Evolutionary conservation across 1,139 yeast genomes (phyloP), one percentile per base, ranked within the genome.

Genomic region (Diutina scorzettiae): DNA sequence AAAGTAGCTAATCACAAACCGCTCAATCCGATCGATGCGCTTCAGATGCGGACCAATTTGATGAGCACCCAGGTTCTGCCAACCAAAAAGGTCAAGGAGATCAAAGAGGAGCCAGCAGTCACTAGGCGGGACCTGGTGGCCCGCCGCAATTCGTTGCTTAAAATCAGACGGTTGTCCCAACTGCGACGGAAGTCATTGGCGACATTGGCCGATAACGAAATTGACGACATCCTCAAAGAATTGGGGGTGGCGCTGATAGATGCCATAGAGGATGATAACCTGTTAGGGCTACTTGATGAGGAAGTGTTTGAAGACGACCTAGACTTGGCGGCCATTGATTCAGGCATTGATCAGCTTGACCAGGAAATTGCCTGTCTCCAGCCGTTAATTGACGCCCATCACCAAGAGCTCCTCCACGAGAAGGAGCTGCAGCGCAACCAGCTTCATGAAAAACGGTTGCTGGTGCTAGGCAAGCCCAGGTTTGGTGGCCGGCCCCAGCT

Each of bases 11-110:
- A 27, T 11, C 11, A 4, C n/a, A 63, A 65, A 45, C 71, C 65
- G 37, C 63, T 73, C 51, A 71, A 72, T 49, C 78, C 79, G 4
- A 58, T 67, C 24, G 78, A 73, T 53, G 79, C 77, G 14, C 66
- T 73, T 41, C 71, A 71, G 49, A 59, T 73, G 51, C 62, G 76
- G 46, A 60, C 75, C 2, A 68, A 67, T 41, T 57, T 73, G 23
- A 69, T 34, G 39, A 34, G 28, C 24, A 32, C 24, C 17, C 39
- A 23, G 24, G 39, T 23, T 18, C 39, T 34, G 39, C 39, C 39
- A 20, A 34, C 27, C n/a, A 54, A 51, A 40, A 46, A 43, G 36
- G 49, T 46, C 24, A 30, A 17, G 24, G 20, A 37, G 20, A 12
- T 40, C 28, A 23, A 24, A 27, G 28, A 34, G 5, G 28, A n/a